Conservation (phyloP, 2,329 filamentous ascomycete species). For the Bipolaris oryzae region DNA sequence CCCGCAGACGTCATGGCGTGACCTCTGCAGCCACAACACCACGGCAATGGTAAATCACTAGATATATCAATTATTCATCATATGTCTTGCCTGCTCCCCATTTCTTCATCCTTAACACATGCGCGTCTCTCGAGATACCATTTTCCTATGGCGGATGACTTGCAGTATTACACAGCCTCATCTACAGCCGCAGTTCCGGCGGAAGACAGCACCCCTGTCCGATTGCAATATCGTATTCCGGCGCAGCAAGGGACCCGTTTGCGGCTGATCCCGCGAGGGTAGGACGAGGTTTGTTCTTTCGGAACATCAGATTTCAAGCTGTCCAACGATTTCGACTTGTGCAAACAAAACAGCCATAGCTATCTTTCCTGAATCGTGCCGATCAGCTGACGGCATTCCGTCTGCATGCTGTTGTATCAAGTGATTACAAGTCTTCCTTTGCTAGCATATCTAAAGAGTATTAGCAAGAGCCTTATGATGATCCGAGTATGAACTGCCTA, state of each 20-base stretch:
- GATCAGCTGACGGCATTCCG: background rate
- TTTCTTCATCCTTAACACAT: background rate
- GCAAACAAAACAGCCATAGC: background rate
- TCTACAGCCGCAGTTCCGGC: constrained; percentile 30
- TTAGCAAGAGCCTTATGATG: background rate
- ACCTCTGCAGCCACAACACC: background rate
- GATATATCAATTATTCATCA: background rate
- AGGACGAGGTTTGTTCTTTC: background rate
- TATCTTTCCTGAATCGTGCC: background rate
- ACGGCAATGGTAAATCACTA: background rate
- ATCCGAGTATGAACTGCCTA: constrained; percentile 40
- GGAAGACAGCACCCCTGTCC: constrained; percentile 18
- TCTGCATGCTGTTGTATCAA: background rate
- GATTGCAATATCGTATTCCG: constrained; percentile 12
- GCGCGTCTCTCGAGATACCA: background rate
- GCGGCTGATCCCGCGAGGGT: constrained; percentile 18
- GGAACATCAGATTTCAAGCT: background rate
- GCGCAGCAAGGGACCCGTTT: constrained; percentile 8
- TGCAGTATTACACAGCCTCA: constrained; percentile 33
- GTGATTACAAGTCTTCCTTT: constrained; percentile 42
- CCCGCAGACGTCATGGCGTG: constrained; percentile 6
- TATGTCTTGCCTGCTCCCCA: background rate
- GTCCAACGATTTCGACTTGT: background rate
- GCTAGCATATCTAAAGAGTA: constrained; percentile 45
- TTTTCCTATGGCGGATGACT: constrained; percentile 3